These are phyloP conservation scores for Kondoa subrosea DNA, from an alignment of 768 basidiomycete species.

Conservation along the genomic window DNA sequence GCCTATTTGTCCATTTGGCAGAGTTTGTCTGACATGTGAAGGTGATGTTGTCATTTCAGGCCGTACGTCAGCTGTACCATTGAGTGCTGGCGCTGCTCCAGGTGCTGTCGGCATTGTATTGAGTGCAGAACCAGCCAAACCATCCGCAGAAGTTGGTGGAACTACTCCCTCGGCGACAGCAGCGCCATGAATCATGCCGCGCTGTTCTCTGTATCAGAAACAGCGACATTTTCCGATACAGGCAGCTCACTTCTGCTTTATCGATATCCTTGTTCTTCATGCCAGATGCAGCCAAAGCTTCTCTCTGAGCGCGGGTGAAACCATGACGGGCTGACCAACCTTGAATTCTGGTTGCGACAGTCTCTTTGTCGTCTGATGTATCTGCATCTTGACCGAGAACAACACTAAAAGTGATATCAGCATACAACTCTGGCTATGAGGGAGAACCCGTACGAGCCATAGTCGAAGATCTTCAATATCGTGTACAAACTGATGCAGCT, in stretches of 20 bases:
- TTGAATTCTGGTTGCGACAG: background rate
- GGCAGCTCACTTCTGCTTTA: background rate
- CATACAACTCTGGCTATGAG: background rate
- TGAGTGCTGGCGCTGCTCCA: background rate
- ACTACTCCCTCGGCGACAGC: background rate
- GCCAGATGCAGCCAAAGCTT: background rate
- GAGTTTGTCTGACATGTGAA: background rate
- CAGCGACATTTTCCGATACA: background rate
- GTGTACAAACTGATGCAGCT: conserved; percentile 10
- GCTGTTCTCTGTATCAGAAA: background rate
- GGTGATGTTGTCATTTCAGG: background rate
- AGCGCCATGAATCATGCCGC: background rate
- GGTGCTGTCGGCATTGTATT: too few species aligned
- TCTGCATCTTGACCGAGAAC: conserved; percentile 12
- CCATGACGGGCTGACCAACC: background rate
- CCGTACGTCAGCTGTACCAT: too few species aligned
- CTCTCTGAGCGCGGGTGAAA: background rate
- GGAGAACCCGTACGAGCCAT: conserved; percentile 12
- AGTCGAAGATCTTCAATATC: conserved; percentile 19
- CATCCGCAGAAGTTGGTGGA: background rate
- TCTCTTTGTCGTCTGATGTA: background rate
- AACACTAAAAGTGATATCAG: background rate
- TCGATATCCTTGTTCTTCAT: background rate
- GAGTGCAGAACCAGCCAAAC: background rate
- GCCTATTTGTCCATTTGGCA: background rate